Evolutionary conservation across 208 protist genomes (phyloP).

Genomic region (Sergeia podlipaevii): DNA sequence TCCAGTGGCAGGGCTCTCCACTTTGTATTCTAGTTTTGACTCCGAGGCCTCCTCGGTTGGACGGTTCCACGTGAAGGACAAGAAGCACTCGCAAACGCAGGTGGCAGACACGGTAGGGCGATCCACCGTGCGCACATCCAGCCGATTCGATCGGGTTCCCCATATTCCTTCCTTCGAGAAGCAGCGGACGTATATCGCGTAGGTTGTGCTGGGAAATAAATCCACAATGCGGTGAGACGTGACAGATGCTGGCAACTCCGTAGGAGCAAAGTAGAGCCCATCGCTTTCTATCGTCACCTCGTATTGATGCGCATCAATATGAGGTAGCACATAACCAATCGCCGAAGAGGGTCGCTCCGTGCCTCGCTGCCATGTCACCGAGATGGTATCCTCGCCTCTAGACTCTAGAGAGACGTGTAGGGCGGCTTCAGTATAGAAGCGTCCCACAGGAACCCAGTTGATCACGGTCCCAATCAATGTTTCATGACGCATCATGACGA

Average conservation of each 20-base stretch:
- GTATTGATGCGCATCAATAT: slow-evolving; percentile 33
- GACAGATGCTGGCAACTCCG: slow-evolving; percentile 23
- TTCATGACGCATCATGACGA: slow-evolving; percentile 80
- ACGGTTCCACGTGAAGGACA: slow-evolving; percentile 73
- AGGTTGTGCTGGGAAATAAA: slow-evolving; percentile 65
- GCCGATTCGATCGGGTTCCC: slow-evolving; percentile 57
- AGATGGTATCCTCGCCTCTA: slow-evolving; percentile 78
- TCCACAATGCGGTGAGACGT: slow-evolving; percentile 39
- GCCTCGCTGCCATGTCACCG: slow-evolving; percentile 52
- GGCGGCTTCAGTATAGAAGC: slow-evolving; percentile 73
- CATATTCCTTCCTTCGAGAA: slow-evolving; percentile 65
- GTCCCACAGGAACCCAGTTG: slow-evolving; percentile 71
- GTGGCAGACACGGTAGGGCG: slow-evolving; percentile 42
- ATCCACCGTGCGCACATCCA: slow-evolving; percentile 60
- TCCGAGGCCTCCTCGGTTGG: slow-evolving; percentile 36
- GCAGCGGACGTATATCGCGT: slow-evolving; percentile 67
- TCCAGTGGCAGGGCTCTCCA: slow-evolving; percentile 38
- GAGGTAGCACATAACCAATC: slow-evolving; percentile 40
- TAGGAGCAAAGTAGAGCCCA: slow-evolving; percentile 8
- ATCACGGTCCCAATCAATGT: slow-evolving; percentile 76
- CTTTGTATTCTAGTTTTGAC: slow-evolving; percentile 66
- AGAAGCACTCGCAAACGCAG: slow-evolving; percentile 73
- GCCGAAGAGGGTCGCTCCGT: slow-evolving; percentile 15
- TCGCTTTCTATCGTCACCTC: slow-evolving; percentile 52
- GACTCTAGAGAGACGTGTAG: slow-evolving; percentile 44